Base-by-base conservation (phyloP, 345 rosid genomes). In the Populus nigra region DNA sequence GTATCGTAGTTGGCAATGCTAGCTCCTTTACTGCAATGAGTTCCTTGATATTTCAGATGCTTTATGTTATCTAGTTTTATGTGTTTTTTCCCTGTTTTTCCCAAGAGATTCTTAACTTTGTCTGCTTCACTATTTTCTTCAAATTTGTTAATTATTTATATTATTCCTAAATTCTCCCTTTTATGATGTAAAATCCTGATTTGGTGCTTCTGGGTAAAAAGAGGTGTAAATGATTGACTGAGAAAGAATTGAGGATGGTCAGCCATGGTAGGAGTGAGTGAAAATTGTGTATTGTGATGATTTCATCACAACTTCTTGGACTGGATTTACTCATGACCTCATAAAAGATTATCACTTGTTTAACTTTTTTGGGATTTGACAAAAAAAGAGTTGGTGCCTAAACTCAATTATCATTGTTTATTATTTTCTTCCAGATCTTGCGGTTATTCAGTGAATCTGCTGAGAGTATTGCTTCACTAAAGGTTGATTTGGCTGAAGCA, bases 381-480 rank as follows among this genome's bases (percentile, higher is more conserved):
- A 73, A 67, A 69, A 67, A 23, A 47, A 59, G 61, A 38, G 20
- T 74, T 62, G 81, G 55, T 43, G 67, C 61, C 71, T 36, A 38
- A 65, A 10, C 36, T 71, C n/a, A 13, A 65, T 69, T 82, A 11
- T 36, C 41, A 23, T 59, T 41, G 71, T 11, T 38, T 36, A 27
- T 47, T 69, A 23, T 66, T 81, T 80, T 63, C 78, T 77, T 79
- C 83, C 88, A 96, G 99, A 94, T 96, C 76, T 88, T 96, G 88
- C 92, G 97, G 76, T 86, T 96, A 73, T 96, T 96, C 85, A 92
- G 98, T 41, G 98, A 94, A 79, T 96, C 99, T 78, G 83, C 99
- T 68, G 94, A 90, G 63, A 92, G 91, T 74, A 85, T 94, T 59
- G 80, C 83, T 38, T 89, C 82, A 35, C 77, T 96, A 77, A 96